A percentile compares a stretch with the other conserved stretches of the same genome.
Evolutionary conservation across 768 basidiomycete genomes (phyloP).

Genomic region (Pleurotus citrinopileatus): DNA sequence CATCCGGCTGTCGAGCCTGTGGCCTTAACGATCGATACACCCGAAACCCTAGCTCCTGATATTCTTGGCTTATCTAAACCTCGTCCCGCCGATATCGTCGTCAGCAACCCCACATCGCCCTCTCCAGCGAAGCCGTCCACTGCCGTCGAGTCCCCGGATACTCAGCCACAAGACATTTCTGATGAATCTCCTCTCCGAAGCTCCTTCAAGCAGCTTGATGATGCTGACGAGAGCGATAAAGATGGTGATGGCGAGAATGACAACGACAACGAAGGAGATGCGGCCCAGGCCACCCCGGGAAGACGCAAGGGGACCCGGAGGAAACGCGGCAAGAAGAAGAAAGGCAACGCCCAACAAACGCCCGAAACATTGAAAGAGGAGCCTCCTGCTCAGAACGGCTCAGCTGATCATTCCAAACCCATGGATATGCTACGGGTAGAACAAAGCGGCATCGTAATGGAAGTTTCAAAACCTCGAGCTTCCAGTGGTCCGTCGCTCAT

Average conservation of each 20-base stretch:
- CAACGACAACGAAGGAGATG: slow-evolving; percentile 24
- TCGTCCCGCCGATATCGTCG: background rate
- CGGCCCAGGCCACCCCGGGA: slow-evolving; percentile 39
- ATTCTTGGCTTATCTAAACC: too few relatives aligned
- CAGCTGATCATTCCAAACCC: slow-evolving; percentile 20
- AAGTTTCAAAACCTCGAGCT: slow-evolving; percentile 8
- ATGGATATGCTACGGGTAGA: slow-evolving; percentile 9
- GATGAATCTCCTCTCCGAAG: background rate
- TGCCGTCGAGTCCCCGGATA: background rate
- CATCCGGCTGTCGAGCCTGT: too few relatives aligned
- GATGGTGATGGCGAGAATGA: slow-evolving; percentile 32
- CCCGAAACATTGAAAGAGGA: slow-evolving; percentile 41
- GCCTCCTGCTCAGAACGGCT: slow-evolving; percentile 30
- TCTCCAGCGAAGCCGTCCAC: background rate
- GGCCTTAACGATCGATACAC: too few relatives aligned
- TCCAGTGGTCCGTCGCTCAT: slow-evolving; percentile 47
- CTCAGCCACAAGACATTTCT: background rate
- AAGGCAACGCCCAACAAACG: slow-evolving; percentile 28
- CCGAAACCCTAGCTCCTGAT: background rate
- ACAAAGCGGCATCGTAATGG: slow-evolving; percentile 2
- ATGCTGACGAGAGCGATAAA: slow-evolving; percentile 60
- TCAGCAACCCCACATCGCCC: background rate
- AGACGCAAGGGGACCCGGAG: slow-evolving; percentile 47
- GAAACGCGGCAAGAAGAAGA: slow-evolving; percentile 55
- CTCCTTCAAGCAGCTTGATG: slow-evolving; percentile 21